These are phyloP conservation scores for Hypoxylon crocopeplum DNA, from an alignment of 495 filamentous ascomycete genomes.

Conservation along the genomic window DNA sequence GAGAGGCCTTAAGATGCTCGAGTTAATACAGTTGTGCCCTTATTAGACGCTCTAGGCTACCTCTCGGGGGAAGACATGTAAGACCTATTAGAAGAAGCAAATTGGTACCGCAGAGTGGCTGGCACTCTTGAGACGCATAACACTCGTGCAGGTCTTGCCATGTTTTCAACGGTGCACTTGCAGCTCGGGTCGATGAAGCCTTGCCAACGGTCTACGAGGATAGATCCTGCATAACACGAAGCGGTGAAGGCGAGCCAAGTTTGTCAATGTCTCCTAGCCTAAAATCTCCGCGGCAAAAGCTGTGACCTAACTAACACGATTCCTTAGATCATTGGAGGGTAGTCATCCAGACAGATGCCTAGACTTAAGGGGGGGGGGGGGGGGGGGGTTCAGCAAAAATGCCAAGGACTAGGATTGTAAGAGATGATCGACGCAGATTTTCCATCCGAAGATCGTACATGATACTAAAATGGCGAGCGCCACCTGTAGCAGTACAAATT, in stretches of 20 bases:
- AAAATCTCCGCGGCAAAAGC: not conserved
- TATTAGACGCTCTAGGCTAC: not conserved
- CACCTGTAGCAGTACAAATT: constrained; percentile 16
- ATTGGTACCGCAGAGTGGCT: not conserved
- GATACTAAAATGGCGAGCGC: constrained; percentile 3
- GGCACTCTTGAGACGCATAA: not conserved
- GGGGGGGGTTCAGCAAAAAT: too few relatives aligned
- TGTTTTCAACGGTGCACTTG: constrained; percentile 5
- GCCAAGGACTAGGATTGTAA: too few relatives aligned
- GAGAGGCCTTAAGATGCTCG: too few relatives aligned
- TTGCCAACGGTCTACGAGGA: not conserved
- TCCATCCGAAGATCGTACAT: constrained; percentile 4
- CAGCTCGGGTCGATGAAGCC: not conserved
- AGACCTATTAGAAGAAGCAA: constrained; percentile 6
- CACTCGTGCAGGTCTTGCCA: not conserved
- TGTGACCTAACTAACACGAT: constrained; percentile 2
- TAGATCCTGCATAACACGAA: not conserved
- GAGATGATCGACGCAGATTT: not conserved
- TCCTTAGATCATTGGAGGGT: not conserved
- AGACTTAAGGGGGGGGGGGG: too few relatives aligned
- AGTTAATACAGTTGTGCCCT: not conserved
- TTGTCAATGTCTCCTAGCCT: not conserved
- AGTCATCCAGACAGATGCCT: not conserved
- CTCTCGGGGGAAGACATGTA: not conserved
- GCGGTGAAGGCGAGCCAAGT: constrained; percentile 7